These are phyloP conservation scores for Balansia obtecta DNA, from an alignment of 2,329 filamentous ascomycete species.

Conservation along the genomic window DNA sequence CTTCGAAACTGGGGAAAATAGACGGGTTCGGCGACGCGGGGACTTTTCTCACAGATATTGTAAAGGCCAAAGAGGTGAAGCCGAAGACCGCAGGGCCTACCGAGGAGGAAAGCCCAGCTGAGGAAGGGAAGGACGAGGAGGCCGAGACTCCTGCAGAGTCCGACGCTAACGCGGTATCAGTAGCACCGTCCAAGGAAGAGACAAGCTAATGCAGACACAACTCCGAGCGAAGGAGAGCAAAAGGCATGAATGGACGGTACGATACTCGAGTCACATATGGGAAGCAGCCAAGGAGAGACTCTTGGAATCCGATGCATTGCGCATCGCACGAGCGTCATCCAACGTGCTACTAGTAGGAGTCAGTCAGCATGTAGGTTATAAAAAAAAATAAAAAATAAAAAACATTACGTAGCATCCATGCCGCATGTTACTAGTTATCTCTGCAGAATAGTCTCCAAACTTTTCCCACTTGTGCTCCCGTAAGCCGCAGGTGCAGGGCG, in stretches of 20 bases:
- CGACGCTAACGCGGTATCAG: background rate
- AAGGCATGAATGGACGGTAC: background rate
- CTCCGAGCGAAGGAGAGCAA: background rate
- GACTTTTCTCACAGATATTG: slow-evolving; percentile 52
- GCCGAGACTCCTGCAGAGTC: background rate
- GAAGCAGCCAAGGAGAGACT: no score
- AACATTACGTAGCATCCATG: no score
- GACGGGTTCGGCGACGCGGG: slow-evolving; percentile 68
- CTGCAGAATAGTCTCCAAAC: background rate
- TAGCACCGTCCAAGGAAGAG: no score
- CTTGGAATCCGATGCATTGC: no score
- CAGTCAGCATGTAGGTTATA: no score
- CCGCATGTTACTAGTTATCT: no score
- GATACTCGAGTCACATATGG: no score
- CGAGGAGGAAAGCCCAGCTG: slow-evolving; percentile 8
- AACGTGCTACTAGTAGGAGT: no score
- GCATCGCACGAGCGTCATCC: no score
- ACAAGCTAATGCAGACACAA: no score
- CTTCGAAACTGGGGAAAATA: slow-evolving; percentile 58
- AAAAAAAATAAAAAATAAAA: no score
- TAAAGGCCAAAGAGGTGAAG: slow-evolving; percentile 44
- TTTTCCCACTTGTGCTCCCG: background rate
- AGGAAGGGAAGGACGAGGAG: slow-evolving; percentile 7
- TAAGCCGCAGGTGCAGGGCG: background rate
- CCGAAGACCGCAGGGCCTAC: slow-evolving; percentile 7